A percentile compares a stretch with the other conserved stretches of the same genome.
These are phyloP conservation scores for Boletus sp. DNA, from an alignment of 1,284 basidiomycete genomes.

Conservation along the genomic window DNA sequence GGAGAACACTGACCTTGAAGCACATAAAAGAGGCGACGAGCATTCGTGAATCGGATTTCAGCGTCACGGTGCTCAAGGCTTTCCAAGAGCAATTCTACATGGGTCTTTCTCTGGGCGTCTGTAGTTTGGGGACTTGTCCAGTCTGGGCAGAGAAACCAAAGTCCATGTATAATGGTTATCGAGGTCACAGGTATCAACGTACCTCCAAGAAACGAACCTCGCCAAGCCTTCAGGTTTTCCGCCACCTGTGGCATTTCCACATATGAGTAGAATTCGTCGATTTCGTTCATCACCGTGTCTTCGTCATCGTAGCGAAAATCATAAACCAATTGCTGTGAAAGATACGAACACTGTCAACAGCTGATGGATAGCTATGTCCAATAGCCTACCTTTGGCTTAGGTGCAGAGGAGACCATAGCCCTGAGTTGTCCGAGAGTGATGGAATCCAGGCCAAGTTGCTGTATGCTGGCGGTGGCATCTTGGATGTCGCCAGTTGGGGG, in stretches of 20 bases:
- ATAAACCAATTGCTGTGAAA: conserved; percentile 76
- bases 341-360: conserved; percentile 21
- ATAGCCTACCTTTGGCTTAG: conserved; percentile 72
- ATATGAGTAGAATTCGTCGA: conserved; percentile 99
- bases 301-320: conserved; percentile 95
- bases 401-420: conserved; percentile 67
- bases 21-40: conserved; percentile 87
- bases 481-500: conserved; percentile 33
- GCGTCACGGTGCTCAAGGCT: conserved; percentile 84
- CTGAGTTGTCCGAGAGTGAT: conserved; percentile 84
- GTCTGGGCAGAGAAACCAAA: conserved; percentile 48
- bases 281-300: conserved; percentile 93
- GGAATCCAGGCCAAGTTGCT: conserved; percentile 56
- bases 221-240: conserved; percentile 89
- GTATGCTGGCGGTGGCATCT: conserved; percentile 26
- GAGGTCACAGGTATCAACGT: conserved; percentile 30
- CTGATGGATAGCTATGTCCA: conserved; percentile 14
- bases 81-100: conserved; percentile 82
- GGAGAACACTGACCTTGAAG: conserved; percentile 70
- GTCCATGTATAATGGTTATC: background rate
- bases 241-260: conserved; percentile 92
- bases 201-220: conserved; percentile 81
- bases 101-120: conserved; percentile 63
- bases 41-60: conserved; percentile 84
- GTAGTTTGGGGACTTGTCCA: conserved; percentile 71